phyloP scores from a whole-genome alignment of 805 yeast genomes.

The Ogataea corticis region DNA sequence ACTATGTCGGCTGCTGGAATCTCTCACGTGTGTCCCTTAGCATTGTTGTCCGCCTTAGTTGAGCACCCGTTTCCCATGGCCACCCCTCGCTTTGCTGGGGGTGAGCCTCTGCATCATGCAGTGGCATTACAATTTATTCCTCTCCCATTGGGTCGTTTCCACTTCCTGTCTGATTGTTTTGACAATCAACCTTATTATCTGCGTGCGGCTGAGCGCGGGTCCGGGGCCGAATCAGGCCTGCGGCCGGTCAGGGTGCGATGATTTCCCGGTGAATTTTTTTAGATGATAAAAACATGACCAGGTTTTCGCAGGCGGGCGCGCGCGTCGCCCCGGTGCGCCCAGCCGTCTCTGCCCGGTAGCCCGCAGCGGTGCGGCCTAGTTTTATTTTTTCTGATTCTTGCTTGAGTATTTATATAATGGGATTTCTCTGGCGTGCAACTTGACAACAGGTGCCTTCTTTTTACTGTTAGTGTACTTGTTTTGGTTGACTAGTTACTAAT shows the following conservation, averaged over 20 bases:
- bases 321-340: not conserved
- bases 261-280: no score
- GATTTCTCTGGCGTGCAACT: constrained; percentile 2
- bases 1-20: not conserved
- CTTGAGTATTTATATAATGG: constrained; percentile 2
- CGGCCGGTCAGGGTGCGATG: not conserved
- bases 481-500: constrained; percentile 1
- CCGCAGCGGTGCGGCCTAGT: not conserved
- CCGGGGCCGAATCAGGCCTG: constrained; percentile 3
- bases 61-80: no score
- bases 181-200: constrained; percentile 4
- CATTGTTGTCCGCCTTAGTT: no score
- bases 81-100: not conserved
- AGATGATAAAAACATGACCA: not conserved
- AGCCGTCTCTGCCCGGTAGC: not conserved
- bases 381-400: not conserved
- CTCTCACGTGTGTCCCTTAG: not conserved
- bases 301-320: not conserved
- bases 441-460: no score
- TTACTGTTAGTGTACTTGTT: not conserved
- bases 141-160: constrained; percentile 16
- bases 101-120: constrained; percentile 8
- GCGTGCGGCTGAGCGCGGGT: constrained; percentile 5
- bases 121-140: constrained; percentile 15
- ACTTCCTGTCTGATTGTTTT: constrained; percentile 6